Conservation (phyloP, 192 early-diverging fungal genomes). For the Backusella mclennaniae region DNA sequence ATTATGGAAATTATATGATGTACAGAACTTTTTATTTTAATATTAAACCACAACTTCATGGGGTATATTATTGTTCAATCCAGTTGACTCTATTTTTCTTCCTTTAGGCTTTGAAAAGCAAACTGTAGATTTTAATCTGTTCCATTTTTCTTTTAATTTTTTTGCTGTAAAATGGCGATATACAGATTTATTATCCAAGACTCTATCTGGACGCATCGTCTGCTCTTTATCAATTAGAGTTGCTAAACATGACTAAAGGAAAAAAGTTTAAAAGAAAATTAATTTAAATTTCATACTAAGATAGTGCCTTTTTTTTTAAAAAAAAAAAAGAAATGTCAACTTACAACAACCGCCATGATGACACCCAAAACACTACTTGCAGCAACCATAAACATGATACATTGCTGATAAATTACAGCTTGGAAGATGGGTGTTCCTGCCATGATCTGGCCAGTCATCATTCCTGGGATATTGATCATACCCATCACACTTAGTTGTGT, state of each 20-base stretch:
- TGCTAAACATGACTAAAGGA: slow-evolving; percentile 19
- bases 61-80: neutral
- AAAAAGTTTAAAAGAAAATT: neutral
- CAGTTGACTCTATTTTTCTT: slow-evolving; percentile 7
- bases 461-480: slow-evolving; percentile 83
- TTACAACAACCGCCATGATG: slow-evolving; percentile 50
- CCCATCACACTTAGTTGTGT: slow-evolving; percentile 83
- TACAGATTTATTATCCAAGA: slow-evolving; percentile 14
- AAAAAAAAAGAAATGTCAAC: neutral
- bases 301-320: neutral
- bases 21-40: neutral
- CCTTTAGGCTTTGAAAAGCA: neutral
- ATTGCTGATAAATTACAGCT: slow-evolving; percentile 80
- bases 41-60: neutral
- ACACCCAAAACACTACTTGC: slow-evolving; percentile 68
- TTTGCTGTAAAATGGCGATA: neutral
- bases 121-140: neutral
- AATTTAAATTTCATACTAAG: neutral
- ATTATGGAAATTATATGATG: neutral
- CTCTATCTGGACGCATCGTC: slow-evolving; percentile 12
- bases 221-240: slow-evolving; percentile 22
- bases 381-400: slow-evolving; percentile 86
- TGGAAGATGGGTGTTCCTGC: slow-evolving; percentile 78
- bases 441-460: slow-evolving; percentile 88
- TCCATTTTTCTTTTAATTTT: neutral